Conservation (phyloP, 2,329 filamentous ascomycete species). For the Basipetospora chlamydospora region DNA sequence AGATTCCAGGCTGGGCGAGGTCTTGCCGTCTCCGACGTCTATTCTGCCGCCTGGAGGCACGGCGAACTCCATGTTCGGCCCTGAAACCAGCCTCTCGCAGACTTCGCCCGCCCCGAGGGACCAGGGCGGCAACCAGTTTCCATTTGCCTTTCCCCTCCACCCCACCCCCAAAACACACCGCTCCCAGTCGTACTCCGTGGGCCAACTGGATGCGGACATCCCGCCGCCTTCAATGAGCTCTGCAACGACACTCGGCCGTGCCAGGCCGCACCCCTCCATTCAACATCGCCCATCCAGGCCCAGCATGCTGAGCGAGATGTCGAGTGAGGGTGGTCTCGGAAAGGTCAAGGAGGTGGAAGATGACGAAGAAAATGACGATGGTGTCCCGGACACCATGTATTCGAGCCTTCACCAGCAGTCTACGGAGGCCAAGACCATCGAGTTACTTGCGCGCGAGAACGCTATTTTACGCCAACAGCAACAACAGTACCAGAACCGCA, state of each 20-base stretch:
- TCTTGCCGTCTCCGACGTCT: conserved; percentile 61
- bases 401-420: conserved; percentile 26
- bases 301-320: conserved; percentile 62
- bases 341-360: conserved; percentile 60
- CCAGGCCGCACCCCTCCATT: conserved; percentile 47
- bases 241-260: conserved; percentile 35
- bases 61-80: conserved; percentile 31
- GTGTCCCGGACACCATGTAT: conserved; percentile 38
- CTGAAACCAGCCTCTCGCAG: conserved; percentile 29
- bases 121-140: conserved; percentile 51
- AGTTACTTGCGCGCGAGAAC: conserved; percentile 47
- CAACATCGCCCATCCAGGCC: conserved; percentile 71
- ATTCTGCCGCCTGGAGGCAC: conserved; percentile 31
- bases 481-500: conserved; percentile 39
- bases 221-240: conserved; percentile 22
- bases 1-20: conserved; percentile 62
- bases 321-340: conserved; percentile 42
- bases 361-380: conserved; percentile 45
- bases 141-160: conserved; percentile 76
- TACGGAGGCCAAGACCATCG: conserved; percentile 47
- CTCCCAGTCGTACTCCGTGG: conserved; percentile 93
- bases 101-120: conserved; percentile 37
- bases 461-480: conserved; percentile 34
- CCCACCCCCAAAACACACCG: conserved; percentile 86
- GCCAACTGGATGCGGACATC: conserved; percentile 64